phyloP scores from a whole-genome alignment of 768 basidiomycete genomes.

The Tulasnella sp. region DNA sequence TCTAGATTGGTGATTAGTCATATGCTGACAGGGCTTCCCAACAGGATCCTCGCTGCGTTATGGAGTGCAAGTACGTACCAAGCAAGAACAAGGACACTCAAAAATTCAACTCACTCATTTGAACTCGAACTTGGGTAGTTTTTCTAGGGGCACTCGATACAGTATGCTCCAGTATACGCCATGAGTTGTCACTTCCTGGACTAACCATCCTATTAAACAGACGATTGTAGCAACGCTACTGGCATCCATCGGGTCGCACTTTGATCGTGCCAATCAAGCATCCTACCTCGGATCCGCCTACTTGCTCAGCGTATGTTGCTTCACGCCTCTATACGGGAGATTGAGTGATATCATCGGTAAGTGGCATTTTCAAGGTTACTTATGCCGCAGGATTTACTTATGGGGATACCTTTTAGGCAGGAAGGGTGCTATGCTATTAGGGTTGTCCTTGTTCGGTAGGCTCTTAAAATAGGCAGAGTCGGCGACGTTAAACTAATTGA shows the following conservation, averaged over 20 bases:
- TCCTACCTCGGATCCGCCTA: constrained; percentile 87
- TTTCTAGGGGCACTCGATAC: constrained; percentile 71
- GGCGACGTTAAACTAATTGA: constrained; percentile 21
- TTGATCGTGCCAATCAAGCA: constrained; percentile 54
- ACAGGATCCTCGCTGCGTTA: constrained; percentile 64
- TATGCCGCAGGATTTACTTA: too few relatives aligned
- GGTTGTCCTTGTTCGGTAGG: constrained; percentile 71
- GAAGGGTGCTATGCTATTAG: constrained; percentile 78
- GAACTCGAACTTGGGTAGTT: too few relatives aligned
- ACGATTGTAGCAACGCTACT: constrained; percentile 82
- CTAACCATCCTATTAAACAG: constrained; percentile 34
- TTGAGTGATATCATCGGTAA: constrained; percentile 70
- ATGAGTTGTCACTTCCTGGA: constrained; percentile 28
- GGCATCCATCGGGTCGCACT: constrained; percentile 76
- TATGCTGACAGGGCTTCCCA: constrained; percentile 22
- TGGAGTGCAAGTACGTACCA: constrained; percentile 49
- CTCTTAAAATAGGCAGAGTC: constrained; percentile 19
- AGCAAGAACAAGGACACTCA: not conserved
- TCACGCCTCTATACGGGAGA: constrained; percentile 84
- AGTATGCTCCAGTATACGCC: constrained; percentile 30
- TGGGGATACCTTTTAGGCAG: too few relatives aligned
- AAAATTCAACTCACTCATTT: constrained; percentile 16
- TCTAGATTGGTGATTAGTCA: not conserved
- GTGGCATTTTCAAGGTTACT: constrained; percentile 26
- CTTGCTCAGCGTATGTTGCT: constrained; percentile 79